These are phyloP conservation scores for Fusarium heterosporum DNA, from an alignment of 2,329 filamentous ascomycete species.

Conservation along the genomic window DNA sequence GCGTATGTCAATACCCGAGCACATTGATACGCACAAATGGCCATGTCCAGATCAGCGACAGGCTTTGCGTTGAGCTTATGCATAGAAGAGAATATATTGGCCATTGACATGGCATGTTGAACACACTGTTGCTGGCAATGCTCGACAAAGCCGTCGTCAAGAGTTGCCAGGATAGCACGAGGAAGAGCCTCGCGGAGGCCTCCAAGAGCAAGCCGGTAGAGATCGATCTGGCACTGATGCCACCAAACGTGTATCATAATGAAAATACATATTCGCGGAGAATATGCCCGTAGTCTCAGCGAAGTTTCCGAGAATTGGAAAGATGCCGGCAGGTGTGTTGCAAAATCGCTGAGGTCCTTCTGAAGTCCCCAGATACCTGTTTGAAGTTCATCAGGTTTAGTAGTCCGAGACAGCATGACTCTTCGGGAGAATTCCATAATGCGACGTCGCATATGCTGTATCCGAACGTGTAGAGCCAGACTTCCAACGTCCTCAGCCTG, in stretches of 20 bases:
- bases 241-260: constrained; percentile 71
- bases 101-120: constrained; percentile 66
- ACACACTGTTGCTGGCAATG: constrained; percentile 64
- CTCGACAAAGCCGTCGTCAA: constrained; percentile 62
- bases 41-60: constrained; percentile 66
- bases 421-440: constrained; percentile 66
- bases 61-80: constrained; percentile 64
- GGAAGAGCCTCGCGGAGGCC: constrained; percentile 65
- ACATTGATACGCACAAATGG: constrained; percentile 67
- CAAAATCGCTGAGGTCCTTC: constrained; percentile 65
- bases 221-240: constrained; percentile 68
- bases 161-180: constrained; percentile 55
- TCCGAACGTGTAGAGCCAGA: constrained; percentile 66
- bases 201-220: constrained; percentile 65
- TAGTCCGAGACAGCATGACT: constrained; percentile 51
- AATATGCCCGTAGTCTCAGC: constrained; percentile 66
- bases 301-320: constrained; percentile 70
- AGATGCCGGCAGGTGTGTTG: constrained; percentile 63
- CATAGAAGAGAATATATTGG: constrained; percentile 65
- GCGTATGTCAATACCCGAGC: constrained; percentile 65
- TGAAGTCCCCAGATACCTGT: constrained; percentile 59
- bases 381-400: constrained; percentile 58
- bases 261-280: constrained; percentile 67
- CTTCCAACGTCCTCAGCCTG: constrained; percentile 66
- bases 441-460: constrained; percentile 65